Base-by-base conservation (phyloP, 768 basidiomycete genomes). In the Mycena polygramma region DNA sequence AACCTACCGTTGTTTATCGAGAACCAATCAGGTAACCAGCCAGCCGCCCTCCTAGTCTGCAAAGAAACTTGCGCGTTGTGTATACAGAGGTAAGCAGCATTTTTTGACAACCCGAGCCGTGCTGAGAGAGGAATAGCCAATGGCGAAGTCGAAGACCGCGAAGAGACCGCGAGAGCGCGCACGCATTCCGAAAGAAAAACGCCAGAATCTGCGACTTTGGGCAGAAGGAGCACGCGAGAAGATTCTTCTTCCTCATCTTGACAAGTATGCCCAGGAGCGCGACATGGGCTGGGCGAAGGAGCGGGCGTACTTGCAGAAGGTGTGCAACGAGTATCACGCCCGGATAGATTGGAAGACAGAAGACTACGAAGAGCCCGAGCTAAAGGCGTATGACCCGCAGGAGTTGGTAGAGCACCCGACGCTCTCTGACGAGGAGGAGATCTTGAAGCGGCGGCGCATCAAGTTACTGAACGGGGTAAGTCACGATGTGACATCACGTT, bases 241-340 rank as follows among this genome's bases (percentile, higher is more conserved):
- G 17, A 51, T 66, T 2, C 45, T 66, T 0, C 15, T 2, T 17
- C 65, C 65, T 19, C 54, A 57, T 15, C 46, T 66, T 7, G 45
- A 45, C 14, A 26, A 13, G 11, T 66, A 58, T 20, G 26, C 57
- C 3, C 7, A 39, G 2, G 65, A 43, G 24, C 55, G 24, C 15
- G 65, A 45, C 19, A 5, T 24, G 10, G 65, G 65, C 1, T 66
- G 65, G 65, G 15, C 41, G 4, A 13, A n/a, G 6, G 65, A 66
- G 30, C 45, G 65, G 0, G 55, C 41, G 15, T 66, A 57, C 39
- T 35, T 55, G 2, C 65, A 58, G 14, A 46, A 48, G 5, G 46
- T 66, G 26, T 66, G 65, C 36, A 66, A 66, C 20, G 65, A 66
- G 24, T 66, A 49, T 24, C 55, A 66, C 35, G 65, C 41, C 11